phyloP scores from a whole-genome alignment of 495 filamentous ascomycete genomes.

The Penicillium bialowiezense region DNA sequence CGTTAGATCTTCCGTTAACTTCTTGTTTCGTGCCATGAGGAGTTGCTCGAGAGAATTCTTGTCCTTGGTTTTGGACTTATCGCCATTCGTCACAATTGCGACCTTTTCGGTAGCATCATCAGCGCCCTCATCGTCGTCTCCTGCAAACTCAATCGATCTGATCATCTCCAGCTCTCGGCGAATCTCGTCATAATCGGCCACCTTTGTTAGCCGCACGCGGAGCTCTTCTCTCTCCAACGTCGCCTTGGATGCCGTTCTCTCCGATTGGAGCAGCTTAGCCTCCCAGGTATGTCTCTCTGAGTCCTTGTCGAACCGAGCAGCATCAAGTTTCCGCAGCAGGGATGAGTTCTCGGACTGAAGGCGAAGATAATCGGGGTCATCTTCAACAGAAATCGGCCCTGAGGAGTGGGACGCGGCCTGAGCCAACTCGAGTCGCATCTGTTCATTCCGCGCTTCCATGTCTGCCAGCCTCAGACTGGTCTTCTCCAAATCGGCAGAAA shows the following conservation, averaged over 20 bases:
- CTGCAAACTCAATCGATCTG: slow-evolving; percentile 94
- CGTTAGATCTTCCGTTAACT: slow-evolving; percentile 88
- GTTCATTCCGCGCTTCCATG: slow-evolving; percentile 91
- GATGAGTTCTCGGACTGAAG: slow-evolving; percentile 90
- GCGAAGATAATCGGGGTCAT: slow-evolving; percentile 82
- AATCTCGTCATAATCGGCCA: slow-evolving; percentile 93
- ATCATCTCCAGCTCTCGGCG: slow-evolving; percentile 94
- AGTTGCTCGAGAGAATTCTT: slow-evolving; percentile 84
- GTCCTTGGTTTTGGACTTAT: slow-evolving; percentile 56
- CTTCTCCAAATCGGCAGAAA: slow-evolving; percentile 85
- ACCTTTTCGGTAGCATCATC: slow-evolving; percentile 29
- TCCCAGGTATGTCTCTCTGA: slow-evolving; percentile 71
- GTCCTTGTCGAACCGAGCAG: slow-evolving; percentile 75
- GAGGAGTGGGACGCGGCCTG: slow-evolving; percentile 74
- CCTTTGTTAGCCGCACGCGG: slow-evolving; percentile 77
- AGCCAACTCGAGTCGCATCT: slow-evolving; percentile 83
- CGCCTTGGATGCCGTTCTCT: slow-evolving; percentile 46
- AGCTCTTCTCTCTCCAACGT: slow-evolving; percentile 73
- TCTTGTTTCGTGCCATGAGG: slow-evolving; percentile 89
- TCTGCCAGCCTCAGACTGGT: slow-evolving; percentile 85
- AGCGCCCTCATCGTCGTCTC: slow-evolving; percentile 76
- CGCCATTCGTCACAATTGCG: slow-evolving; percentile 44
- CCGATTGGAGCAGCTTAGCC: slow-evolving; percentile 55
- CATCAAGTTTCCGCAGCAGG: slow-evolving; percentile 82
- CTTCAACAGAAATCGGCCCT: slow-evolving; percentile 62